These are phyloP conservation scores for Willaertia magna DNA, from an alignment of 208 protist genomes.

Conservation along the genomic window DNA sequence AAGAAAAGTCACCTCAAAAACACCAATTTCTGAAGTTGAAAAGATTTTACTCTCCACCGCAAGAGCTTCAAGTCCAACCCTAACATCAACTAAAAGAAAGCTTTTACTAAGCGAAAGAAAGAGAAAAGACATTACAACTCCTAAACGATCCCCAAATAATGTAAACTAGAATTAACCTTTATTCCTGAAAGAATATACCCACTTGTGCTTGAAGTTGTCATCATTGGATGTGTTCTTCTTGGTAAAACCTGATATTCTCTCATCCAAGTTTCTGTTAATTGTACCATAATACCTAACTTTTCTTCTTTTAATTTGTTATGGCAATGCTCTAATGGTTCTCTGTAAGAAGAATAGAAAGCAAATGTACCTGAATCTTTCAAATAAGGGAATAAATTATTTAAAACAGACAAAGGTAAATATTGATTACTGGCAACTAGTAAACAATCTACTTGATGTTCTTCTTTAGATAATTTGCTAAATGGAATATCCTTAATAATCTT, in stretches of 20 bases:
- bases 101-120: background rate
- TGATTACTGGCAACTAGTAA: background rate
- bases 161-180: slow-evolving; percentile 1
- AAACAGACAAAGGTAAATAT: background rate
- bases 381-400: background rate
- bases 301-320: background rate
- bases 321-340: background rate
- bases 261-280: slow-evolving; percentile 72
- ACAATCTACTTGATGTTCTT: background rate
- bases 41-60: background rate
- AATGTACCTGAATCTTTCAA: background rate
- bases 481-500: background rate
- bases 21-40: background rate
- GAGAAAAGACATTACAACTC: background rate
- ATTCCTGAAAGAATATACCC: slow-evolving; percentile 75
- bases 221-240: slow-evolving; percentile 73
- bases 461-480: background rate
- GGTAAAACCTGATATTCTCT: slow-evolving; percentile 77
- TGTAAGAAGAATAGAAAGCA: slow-evolving; percentile 1
- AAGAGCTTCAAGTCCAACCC: background rate
- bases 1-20: no score
- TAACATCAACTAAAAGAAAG: background rate
- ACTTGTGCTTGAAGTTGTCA: slow-evolving; percentile 70
- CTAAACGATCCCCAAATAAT: background rate
- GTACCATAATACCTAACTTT: background rate